Base-by-base conservation (phyloP, 805 yeast genomes). In the Ogataea methylovora region DNA sequence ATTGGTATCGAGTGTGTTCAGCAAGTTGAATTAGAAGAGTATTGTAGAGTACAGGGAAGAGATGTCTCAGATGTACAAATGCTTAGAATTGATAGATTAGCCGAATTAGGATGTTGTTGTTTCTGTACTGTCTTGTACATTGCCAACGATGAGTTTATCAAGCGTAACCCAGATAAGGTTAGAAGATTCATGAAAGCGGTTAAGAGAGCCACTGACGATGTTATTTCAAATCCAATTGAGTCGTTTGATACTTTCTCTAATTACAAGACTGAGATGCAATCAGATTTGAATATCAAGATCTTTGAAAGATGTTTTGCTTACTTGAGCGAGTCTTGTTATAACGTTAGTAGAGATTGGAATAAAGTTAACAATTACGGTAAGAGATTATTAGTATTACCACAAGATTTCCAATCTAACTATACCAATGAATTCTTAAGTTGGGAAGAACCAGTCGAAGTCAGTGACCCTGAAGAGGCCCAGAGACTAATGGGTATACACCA, bases 1-100 rank as follows among this genome's bases (percentile, higher is more conserved):
- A 65, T 72, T 46, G 78, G 78, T 45, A 69, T 72, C 37, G 78
- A 72, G 49, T 71, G 76, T 53, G 69, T 72, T 51, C 78, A 72
- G 50, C 76, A 71, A 52, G 78, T 72, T 31, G 73, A 72, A 48
- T 60, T 72, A 45, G 77, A 71, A 48, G 74, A 70, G 41, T 66
- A 66, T 52, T 60, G 65, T 42, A 57, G 58, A 43, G 37, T 50
- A 17, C 55, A 62, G 40, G 73, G 73, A 14, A 60, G 67, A 45
- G 63, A 66, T 21, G 51, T 56, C 24, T 47, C 54, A 30, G 76
- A 68, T 28, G 77, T 71, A 36, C 65, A 69, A 45, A 72, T 72
- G 78, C 55, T 72, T 46, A 62, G 78, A 57, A 72, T 72, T 45
- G 78, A 72, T 48, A 59, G 62, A 44, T 56, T 71, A 44, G 78